phyloP scores from a whole-genome alignment of 2,329 filamentous ascomycete species.

The Catunica adiposa region DNA sequence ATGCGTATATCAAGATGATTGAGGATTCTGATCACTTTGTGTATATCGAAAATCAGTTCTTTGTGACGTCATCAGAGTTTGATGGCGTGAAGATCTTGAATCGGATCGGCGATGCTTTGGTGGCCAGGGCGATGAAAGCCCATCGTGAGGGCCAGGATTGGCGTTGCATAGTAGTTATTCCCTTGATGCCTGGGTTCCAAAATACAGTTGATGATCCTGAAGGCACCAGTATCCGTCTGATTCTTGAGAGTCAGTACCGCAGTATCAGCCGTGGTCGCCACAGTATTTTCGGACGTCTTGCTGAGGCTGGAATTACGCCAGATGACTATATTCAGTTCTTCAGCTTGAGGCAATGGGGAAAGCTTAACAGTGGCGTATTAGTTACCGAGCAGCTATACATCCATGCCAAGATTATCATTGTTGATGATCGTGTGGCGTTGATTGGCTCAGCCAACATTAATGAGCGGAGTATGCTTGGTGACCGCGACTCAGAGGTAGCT shows the following conservation, averaged over 20 bases:
- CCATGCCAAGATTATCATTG: conserved; percentile 90
- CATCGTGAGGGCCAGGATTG: conserved; percentile 73
- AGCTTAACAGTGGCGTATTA: conserved; percentile 67
- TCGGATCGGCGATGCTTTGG: conserved; percentile 82
- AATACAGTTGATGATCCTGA: conserved; percentile 90
- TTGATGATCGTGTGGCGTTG: conserved; percentile 81
- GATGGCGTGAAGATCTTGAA: conserved; percentile 81
- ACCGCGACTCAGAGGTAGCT: conserved; percentile 80
- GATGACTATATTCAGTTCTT: conserved; percentile 95
- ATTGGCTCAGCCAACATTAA: conserved; percentile 99
- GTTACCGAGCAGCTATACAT: conserved; percentile 97
- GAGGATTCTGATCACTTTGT: conserved; percentile 92
- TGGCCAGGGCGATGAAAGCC: conserved; percentile 77
- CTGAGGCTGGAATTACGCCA: conserved; percentile 67
- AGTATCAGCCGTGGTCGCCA: conserved; percentile 87
- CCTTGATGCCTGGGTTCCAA: conserved; percentile 95
- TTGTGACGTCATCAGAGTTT: conserved; percentile 82
- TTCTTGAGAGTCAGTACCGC: conserved; percentile 92
- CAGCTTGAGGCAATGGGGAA: conserved; percentile 80
- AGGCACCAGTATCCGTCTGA: conserved; percentile 82
- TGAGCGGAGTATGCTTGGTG: conserved; percentile 86
- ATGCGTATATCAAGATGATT: conserved; percentile 86
- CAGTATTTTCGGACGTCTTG: conserved; percentile 79
- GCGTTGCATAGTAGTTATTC: conserved; percentile 79
- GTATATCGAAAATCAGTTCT: conserved; percentile 98